Evolutionary conservation across 1,139 yeast genomes (phyloP), one percentile per base, ranked within the genome.

Genomic region (Entelexis sorbosivorans): DNA sequence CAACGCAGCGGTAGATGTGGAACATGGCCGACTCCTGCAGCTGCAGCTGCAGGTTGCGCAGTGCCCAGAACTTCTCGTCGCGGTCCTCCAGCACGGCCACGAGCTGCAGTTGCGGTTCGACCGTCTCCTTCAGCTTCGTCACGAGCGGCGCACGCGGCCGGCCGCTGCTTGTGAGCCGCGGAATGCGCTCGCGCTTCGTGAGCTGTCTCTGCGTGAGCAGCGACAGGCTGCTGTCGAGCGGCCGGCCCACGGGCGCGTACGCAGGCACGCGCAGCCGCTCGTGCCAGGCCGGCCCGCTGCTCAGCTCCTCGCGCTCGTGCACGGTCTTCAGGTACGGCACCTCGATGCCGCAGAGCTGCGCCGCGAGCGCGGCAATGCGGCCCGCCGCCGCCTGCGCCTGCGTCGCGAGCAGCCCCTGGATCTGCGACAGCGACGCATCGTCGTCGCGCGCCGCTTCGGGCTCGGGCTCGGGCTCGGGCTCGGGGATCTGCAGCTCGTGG

Each of bases 201-300:
- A 55, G 49, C 34, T 46, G 49, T 17, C 34, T 17, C 42, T 56
- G 59, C 20, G 55, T 50, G n/a, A 57, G 42, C 14, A 55, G 49
- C 4, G 59, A 45, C 5, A 58, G 48, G 19, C 54, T 22, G 43
- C 59, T 56, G 22, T 58, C 59, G 19, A 56, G 52, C 1, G 57
- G 58, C 26, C 49, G 38, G n/a, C 54, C 52, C 5, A 58, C 38
- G 6, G 60, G 57, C 2, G 52, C 57, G 29, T 56, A 56, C 14
- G 54, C 54, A 8, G 26, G 14, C 2, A 39, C 42, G n/a, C 42
- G 38, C 1, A 57, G 44, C 3, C 45, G 34, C 20, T 47, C 56
- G 20, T 58, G 57, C 17, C 32, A 34, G 5, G 46, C 55, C 3
- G 59, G 51, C 19, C 2, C 6, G 22, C 34, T n/a, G 39, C 42